A percentile compares a stretch with the other conserved stretches of the same genome.
Evolutionary conservation across 352 stramenopile genomes (phyloP).

Genomic region (Phytophthora europaea): DNA sequence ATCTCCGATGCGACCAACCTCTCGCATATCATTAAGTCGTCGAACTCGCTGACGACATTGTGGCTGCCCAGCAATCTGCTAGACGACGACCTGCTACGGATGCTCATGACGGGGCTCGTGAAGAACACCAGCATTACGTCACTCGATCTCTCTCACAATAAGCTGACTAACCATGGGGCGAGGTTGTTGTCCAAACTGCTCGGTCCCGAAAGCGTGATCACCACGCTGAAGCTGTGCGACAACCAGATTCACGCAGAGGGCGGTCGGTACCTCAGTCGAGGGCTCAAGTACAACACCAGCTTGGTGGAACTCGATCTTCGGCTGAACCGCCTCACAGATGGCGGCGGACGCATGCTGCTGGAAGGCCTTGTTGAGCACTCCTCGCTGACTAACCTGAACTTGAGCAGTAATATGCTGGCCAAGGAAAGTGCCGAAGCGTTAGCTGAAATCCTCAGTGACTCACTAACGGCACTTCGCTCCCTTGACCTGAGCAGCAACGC

Average conservation of each 20-base stretch:
- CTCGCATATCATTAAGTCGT: slow-evolving; percentile 88
- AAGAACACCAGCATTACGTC: slow-evolving; percentile 94
- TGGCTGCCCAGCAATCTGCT: slow-evolving; percentile 91
- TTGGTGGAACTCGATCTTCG: slow-evolving; percentile 92
- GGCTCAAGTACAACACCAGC: slow-evolving; percentile 91
- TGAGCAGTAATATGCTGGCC: slow-evolving; percentile 87
- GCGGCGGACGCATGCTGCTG: slow-evolving; percentile 89
- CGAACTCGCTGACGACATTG: slow-evolving; percentile 90
- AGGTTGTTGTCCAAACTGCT: slow-evolving; percentile 92
- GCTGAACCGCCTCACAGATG: slow-evolving; percentile 93
- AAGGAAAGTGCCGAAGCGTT: slow-evolving; percentile 79
- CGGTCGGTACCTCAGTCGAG: slow-evolving; percentile 91
- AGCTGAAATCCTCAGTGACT: slow-evolving; percentile 76
- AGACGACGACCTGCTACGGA: slow-evolving; percentile 94
- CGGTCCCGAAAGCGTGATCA: slow-evolving; percentile 90
- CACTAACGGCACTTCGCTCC: slow-evolving; percentile 63
- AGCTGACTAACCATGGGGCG: slow-evolving; percentile 94
- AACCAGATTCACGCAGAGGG: slow-evolving; percentile 96
- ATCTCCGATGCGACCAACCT: slow-evolving; percentile 94
- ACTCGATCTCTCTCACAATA: slow-evolving; percentile 96
- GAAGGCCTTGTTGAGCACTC: slow-evolving; percentile 84
- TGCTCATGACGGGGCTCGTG: slow-evolving; percentile 95
- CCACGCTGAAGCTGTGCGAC: slow-evolving; percentile 90
- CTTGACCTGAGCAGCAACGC: slow-evolving; percentile 90
- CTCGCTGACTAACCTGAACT: slow-evolving; percentile 80